Percentiles rank a stretch among this genome's conserved stretches.
These are phyloP conservation scores for Hyphopichia pseudoburtonii DNA, from an alignment of 1,139 yeast species.

Conservation along the genomic window DNA sequence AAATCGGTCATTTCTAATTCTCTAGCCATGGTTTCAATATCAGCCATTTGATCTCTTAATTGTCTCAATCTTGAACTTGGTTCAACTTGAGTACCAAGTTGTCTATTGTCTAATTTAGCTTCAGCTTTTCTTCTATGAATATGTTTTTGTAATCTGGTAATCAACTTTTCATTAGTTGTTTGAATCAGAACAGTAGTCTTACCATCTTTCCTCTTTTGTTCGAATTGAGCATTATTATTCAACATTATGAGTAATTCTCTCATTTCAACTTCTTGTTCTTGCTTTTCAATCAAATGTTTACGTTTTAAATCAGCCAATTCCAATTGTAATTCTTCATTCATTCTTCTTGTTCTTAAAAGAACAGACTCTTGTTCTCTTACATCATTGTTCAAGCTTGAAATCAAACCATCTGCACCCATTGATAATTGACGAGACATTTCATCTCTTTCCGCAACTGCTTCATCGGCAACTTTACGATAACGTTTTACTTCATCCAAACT, in stretches of 20 bases:
- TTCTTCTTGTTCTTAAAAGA: conserved; percentile 62
- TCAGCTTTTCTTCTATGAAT: conserved; percentile 64
- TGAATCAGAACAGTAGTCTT: conserved; percentile 39
- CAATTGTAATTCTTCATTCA: conserved; percentile 59
- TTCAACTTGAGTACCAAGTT: conserved; percentile 61
- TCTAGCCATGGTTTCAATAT: conserved; percentile 79
- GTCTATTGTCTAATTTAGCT: conserved; percentile 54
- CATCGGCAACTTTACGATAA: conserved; percentile 67
- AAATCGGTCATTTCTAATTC: conserved; percentile 86
- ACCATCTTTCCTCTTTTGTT: conserved; percentile 31
- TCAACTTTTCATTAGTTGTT: conserved; percentile 45
- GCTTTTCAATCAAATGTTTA: conserved; percentile 72
- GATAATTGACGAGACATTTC: conserved; percentile 71
- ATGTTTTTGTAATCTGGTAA: conserved; percentile 55
- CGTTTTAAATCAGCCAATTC: conserved; percentile 74
- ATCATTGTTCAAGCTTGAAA: conserved; percentile 69
- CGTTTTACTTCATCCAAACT: conserved; percentile 75
- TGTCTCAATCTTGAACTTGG: conserved; percentile 77
- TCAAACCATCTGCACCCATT: conserved; percentile 82
- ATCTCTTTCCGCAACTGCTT: conserved; percentile 83
- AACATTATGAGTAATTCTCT: conserved; percentile 78
- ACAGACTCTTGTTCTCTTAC: conserved; percentile 72
- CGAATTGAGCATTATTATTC: conserved; percentile 38
- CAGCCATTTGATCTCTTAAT: conserved; percentile 82
- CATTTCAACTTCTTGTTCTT: conserved; percentile 84